These are phyloP conservation scores for Plasmodium knowlesi DNA, from an alignment of 169 alveolate genomes.

Conservation along the genomic window DNA sequence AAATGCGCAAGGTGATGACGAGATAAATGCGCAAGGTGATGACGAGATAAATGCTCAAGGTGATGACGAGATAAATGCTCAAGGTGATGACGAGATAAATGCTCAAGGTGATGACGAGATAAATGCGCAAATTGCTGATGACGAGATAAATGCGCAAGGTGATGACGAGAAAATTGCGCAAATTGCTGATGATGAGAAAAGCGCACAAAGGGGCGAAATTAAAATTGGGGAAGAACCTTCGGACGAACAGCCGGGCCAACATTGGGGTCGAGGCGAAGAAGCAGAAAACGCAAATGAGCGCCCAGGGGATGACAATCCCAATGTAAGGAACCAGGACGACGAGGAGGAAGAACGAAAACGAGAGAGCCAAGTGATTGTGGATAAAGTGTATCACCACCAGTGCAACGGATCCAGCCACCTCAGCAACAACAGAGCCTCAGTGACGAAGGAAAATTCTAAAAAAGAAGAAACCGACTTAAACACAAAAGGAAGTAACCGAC, in stretches of 20 bases:
- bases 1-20: no score
- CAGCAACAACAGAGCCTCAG: not conserved
- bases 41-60: no score
- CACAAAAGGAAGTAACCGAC: slow-evolving; percentile 54
- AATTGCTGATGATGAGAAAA: no score
- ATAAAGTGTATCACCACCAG: slow-evolving; percentile 28
- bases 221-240: not conserved
- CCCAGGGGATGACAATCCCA: not conserved
- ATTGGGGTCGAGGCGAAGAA: not conserved
- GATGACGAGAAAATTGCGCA: not conserved
- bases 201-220: no score
- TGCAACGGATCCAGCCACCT: slow-evolving; percentile 8
- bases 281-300: not conserved
- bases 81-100: no score
- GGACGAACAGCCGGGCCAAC: not conserved
- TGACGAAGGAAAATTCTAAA: not conserved
- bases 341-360: not conserved
- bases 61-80: no score
- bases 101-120: no score
- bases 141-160: not conserved
- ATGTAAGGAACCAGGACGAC: not conserved
- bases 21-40: no score
- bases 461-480: not conserved
- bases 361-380: slow-evolving; percentile 8
- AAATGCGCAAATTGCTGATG: no score